Evolutionary conservation across 208 protist genomes (phyloP).

Genomic region (Polymyxa betae): DNA sequence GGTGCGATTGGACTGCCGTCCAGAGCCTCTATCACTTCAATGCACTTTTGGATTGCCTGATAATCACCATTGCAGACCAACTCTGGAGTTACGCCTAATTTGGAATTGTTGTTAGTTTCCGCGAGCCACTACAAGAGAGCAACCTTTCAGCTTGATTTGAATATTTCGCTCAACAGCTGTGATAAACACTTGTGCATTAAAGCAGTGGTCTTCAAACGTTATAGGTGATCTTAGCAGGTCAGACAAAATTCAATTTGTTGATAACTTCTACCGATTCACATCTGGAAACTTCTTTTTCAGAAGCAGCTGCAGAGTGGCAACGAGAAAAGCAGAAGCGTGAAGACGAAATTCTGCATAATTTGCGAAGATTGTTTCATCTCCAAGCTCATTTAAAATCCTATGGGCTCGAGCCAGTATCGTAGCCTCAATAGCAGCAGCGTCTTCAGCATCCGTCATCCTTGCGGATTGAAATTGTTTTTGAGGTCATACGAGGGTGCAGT

Average conservation of each 20-base stretch:
- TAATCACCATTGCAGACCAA: neutral
- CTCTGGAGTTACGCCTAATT: neutral
- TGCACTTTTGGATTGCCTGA: neutral
- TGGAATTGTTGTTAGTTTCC: neutral
- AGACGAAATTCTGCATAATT: neutral
- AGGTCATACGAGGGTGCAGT: too few relatives aligned
- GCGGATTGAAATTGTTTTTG: too few relatives aligned
- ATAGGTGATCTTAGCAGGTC: neutral
- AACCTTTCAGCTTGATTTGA: neutral
- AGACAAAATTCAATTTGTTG: neutral
- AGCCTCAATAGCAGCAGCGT: neutral
- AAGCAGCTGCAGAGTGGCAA: neutral
- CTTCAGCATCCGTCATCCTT: too few relatives aligned
- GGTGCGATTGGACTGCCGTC: neutral
- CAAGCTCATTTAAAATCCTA: neutral
- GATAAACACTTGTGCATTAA: constrained; percentile 5
- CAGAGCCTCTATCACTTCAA: constrained; percentile 30
- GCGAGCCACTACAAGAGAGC: neutral
- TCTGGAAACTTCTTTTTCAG: neutral
- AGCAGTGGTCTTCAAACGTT: neutral
- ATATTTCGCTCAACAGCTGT: neutral
- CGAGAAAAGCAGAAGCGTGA: neutral
- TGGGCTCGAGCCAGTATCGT: neutral
- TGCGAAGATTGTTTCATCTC: neutral
- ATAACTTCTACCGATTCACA: neutral